Evolutionary conservation across 2,329 filamentous ascomycete genomes (phyloP).

Genomic region (Aureobasidium sp.): DNA sequence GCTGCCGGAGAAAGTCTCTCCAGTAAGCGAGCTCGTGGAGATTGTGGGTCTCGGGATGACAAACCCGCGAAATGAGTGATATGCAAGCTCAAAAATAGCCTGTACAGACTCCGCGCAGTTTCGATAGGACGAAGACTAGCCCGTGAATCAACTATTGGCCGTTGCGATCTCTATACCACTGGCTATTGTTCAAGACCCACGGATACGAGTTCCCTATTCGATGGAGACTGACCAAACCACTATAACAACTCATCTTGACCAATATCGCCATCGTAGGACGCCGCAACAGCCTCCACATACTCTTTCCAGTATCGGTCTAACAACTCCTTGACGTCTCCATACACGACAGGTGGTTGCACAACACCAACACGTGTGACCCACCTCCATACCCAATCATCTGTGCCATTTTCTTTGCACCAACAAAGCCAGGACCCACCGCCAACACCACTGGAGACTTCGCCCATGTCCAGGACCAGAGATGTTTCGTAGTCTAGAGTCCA

Average conservation of each 20-base stretch:
- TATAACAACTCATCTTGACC: not conserved
- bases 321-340: not conserved
- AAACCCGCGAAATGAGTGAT: too few species aligned
- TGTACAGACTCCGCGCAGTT: too few species aligned
- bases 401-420: not conserved
- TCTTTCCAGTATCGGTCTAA: not conserved
- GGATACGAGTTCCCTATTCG: too few species aligned
- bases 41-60: too few species aligned
- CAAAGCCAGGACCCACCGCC: not conserved
- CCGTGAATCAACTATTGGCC: too few species aligned
- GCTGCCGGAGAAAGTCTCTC: too few species aligned
- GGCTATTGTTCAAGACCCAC: too few species aligned
- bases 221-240: not conserved
- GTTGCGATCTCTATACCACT: too few species aligned
- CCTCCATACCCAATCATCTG: not conserved
- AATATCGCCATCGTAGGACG: not conserved
- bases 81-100: too few species aligned
- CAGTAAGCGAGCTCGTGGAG: too few species aligned
- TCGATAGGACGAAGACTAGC: too few species aligned
- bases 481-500: not conserved
- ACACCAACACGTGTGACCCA: not conserved
- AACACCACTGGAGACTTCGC: not conserved
- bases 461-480: not conserved
- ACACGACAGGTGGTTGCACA: not conserved
- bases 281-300: not conserved